A percentile compares a stretch with the other conserved stretches of the same genome.
Evolutionary conservation across 495 filamentous ascomycete species (phyloP).

Genomic region (Xylaria intraflava): DNA sequence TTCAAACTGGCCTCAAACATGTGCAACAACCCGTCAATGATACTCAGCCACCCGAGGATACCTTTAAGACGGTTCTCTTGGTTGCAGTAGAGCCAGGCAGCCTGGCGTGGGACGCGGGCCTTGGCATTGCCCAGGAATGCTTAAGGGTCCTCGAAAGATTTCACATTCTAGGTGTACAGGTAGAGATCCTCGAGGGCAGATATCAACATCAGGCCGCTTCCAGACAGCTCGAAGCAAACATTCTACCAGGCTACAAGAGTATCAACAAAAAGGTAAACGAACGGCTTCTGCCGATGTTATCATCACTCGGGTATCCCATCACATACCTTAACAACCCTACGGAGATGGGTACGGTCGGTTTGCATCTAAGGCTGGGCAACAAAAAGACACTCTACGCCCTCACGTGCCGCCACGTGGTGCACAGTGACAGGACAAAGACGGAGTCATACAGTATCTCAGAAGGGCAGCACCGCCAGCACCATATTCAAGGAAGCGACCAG

Average conservation of each 20-base stretch:
- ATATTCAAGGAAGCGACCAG: too few relatives aligned
- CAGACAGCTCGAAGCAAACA: background rate
- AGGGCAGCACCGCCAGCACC: background rate
- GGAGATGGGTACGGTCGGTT: background rate
- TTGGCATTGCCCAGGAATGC: background rate
- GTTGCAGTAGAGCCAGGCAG: slow-evolving; percentile 1
- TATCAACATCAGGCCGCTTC: background rate
- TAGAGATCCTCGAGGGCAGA: slow-evolving; percentile 4
- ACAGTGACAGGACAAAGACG: background rate
- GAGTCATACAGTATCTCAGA: slow-evolving; percentile 1
- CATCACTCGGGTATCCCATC: background rate
- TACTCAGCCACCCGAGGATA: too few relatives aligned
- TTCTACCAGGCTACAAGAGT: too few relatives aligned
- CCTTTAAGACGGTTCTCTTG: background rate
- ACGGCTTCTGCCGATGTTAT: background rate
- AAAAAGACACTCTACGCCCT: slow-evolving; percentile 1
- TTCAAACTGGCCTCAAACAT: background rate
- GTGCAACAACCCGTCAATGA: too few relatives aligned
- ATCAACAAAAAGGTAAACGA: too few relatives aligned
- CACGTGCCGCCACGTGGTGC: slow-evolving; percentile 5
- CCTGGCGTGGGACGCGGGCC: background rate
- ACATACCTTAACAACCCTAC: background rate
- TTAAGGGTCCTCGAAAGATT: background rate
- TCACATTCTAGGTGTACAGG: background rate
- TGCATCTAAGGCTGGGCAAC: slow-evolving; percentile 6